phyloP scores from a whole-genome alignment of 257 asterid species.

The Solanum virginianum region DNA sequence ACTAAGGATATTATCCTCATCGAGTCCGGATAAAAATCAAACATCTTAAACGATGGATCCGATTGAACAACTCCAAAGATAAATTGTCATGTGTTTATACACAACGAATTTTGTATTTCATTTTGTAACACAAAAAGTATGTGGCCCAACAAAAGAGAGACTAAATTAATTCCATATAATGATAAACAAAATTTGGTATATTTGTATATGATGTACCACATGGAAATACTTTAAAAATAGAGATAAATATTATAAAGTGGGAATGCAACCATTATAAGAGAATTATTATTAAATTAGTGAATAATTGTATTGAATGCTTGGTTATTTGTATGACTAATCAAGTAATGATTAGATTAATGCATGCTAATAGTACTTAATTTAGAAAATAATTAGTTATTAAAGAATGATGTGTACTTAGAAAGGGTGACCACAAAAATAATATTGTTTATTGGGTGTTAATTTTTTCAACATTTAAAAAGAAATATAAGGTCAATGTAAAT shows the following conservation, averaged over 20 bases:
- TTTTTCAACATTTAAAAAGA: neutral
- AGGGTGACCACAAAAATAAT: neutral
- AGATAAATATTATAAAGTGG: neutral
- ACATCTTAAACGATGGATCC: neutral
- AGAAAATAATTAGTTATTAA: neutral
- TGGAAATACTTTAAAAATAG: neutral
- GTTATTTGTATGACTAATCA: neutral
- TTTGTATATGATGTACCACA: neutral
- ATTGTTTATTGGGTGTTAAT: neutral
- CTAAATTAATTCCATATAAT: neutral
- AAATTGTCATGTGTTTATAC: neutral
- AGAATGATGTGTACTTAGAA: neutral
- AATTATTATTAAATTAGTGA: neutral
- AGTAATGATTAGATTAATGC: neutral
- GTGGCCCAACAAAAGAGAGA: neutral
- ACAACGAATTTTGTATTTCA: neutral
- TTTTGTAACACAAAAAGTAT: neutral
- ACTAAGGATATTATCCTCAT: neutral
- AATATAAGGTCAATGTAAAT: neutral
- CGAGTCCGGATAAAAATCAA: neutral
- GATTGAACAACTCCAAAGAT: neutral
- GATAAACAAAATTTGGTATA: neutral
- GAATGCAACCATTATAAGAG: neutral
- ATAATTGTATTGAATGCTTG: neutral
- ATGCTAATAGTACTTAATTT: neutral